Conservation (phyloP, 2,329 filamentous ascomycete species). For the Calonectria montana region DNA sequence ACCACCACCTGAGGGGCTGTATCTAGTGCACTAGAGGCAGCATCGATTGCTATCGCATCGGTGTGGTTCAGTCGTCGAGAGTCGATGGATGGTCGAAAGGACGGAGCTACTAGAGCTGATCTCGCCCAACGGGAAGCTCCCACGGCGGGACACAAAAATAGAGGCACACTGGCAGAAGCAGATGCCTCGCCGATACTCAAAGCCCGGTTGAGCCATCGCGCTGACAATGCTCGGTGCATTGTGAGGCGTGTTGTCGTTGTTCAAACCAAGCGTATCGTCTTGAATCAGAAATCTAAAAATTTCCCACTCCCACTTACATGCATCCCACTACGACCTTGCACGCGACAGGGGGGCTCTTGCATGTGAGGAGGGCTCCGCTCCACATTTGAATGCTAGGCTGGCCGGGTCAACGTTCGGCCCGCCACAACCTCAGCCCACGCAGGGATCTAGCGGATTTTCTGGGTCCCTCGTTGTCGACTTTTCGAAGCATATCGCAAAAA, state of each 20-base stretch:
- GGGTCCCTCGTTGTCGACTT: conserved; percentile 36
- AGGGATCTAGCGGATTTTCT: conserved; percentile 44
- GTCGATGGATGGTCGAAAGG: conserved; percentile 27
- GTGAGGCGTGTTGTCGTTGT: conserved; percentile 17
- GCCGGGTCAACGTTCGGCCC: conserved; percentile 45
- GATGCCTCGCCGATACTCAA: conserved; percentile 55
- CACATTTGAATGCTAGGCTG: conserved; percentile 23
- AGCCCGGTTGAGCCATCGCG: conserved; percentile 56
- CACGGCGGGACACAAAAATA: conserved; percentile 61
- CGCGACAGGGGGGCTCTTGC: conserved; percentile 19
- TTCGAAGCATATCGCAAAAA: conserved; percentile 38
- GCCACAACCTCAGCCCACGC: conserved; percentile 30
- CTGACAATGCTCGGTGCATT: conserved; percentile 59
- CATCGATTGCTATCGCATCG: conserved; percentile 30
- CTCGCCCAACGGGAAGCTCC: conserved; percentile 36
- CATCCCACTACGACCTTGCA: conserved; percentile 9
- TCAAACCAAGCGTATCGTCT: conserved; percentile 20
- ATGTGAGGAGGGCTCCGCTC: conserved; percentile 26
- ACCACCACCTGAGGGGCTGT: not conserved
- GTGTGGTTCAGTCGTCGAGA: conserved; percentile 44
- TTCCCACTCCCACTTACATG: conserved; percentile 33
- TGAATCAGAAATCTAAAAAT: conserved; percentile 36
- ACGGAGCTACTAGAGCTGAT: conserved; percentile 19
- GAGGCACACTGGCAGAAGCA: conserved; percentile 53
- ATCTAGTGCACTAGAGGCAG: not conserved